Evolutionary conservation across 257 asterid genomes (phyloP).

Genomic region (Plantago major): DNA sequence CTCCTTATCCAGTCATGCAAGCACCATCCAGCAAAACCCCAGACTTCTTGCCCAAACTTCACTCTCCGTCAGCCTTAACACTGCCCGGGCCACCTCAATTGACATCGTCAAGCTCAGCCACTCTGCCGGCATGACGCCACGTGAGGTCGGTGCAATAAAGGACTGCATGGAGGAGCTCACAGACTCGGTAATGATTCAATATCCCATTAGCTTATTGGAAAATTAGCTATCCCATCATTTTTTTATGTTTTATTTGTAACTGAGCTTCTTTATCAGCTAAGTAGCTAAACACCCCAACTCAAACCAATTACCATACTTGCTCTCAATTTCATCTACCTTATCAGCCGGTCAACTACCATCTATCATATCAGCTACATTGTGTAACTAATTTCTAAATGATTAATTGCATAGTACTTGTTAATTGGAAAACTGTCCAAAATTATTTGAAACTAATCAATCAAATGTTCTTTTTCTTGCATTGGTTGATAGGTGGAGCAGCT

Average conservation of each 20-base stretch:
- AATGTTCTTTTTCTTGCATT: neutral
- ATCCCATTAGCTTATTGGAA: neutral
- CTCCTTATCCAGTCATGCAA: conserved; percentile 49
- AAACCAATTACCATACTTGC: neutral
- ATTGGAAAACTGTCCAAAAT: too few species aligned
- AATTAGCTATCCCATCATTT: neutral
- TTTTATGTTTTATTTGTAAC: too few species aligned
- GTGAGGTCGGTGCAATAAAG: conserved; percentile 53
- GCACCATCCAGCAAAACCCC: conserved; percentile 38
- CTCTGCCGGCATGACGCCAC: conserved; percentile 33
- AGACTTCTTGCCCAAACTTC: conserved; percentile 52
- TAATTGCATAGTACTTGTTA: too few species aligned
- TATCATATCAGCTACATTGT: too few species aligned
- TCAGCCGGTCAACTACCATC: too few species aligned
- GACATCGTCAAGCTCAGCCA: conserved; percentile 36
- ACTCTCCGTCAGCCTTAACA: conserved; percentile 39
- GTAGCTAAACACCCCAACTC: too few species aligned
- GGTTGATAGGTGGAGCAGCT: conserved; percentile 25
- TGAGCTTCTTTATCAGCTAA: too few species aligned
- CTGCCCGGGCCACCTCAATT: conserved; percentile 38
- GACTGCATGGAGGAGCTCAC: conserved; percentile 67
- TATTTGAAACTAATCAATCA: too few species aligned
- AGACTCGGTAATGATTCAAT: conserved; percentile 28
- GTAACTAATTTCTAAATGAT: too few species aligned
- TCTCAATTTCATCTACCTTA: too few species aligned